Evolutionary conservation across 306 rosid species (phyloP).

Genomic region (Quercus robur): DNA sequence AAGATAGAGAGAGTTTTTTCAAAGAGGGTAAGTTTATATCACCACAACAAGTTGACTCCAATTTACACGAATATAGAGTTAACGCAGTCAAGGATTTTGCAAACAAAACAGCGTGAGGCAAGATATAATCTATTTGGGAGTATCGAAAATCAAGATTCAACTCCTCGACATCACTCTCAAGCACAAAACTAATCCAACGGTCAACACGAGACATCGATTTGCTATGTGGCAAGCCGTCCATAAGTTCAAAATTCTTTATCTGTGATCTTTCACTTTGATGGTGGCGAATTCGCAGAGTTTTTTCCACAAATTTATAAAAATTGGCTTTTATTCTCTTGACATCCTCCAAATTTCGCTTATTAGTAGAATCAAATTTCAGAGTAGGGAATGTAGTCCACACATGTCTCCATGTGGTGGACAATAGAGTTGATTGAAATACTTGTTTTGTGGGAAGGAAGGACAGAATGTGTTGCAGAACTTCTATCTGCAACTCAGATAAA

Average conservation of each 20-base stretch:
- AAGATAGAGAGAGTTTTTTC: not conserved
- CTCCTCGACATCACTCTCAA: constrained; percentile 17
- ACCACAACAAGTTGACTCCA: not conserved
- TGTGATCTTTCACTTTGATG: not conserved
- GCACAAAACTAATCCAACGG: constrained; percentile 29
- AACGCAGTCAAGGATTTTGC: constrained; percentile 23
- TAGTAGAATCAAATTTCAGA: not conserved
- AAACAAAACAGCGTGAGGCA: constrained; percentile 16
- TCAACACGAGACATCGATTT: constrained; percentile 2
- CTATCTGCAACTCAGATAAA: constrained; percentile 19
- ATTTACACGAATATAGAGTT: constrained; percentile 4
- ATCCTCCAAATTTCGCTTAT: not conserved
- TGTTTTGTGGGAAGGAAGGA: constrained; percentile 26
- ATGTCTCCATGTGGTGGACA: constrained; percentile 28
- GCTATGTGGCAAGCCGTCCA: not conserved
- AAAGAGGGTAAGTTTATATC: constrained; percentile 5
- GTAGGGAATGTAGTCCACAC: constrained; percentile 25
- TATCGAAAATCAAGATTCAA: not conserved
- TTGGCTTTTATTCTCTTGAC: not conserved
- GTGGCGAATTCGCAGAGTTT: constrained; percentile 1
- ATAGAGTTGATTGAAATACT: constrained; percentile 31
- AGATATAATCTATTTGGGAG: no score
- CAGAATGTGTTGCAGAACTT: constrained; percentile 25
- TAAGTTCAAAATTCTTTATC: constrained; percentile 20
- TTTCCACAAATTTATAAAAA: constrained; percentile 20